Evolutionary conservation across 23 red algal species (phyloP).

Genomic region (Agarophyton chilense): DNA sequence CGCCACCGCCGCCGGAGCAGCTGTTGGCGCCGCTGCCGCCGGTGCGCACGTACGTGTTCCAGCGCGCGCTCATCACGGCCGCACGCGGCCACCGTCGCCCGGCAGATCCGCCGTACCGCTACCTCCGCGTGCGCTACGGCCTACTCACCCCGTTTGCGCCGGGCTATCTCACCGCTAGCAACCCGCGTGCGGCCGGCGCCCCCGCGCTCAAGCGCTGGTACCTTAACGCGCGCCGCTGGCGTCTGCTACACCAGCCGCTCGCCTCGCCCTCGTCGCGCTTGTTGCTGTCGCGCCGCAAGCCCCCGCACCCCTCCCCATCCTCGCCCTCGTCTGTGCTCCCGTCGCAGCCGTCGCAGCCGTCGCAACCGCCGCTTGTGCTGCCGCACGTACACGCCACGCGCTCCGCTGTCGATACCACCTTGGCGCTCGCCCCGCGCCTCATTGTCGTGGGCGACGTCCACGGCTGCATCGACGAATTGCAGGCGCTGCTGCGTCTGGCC

Average conservation of each 20-base stretch:
- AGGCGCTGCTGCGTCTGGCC: conserved; percentile 79
- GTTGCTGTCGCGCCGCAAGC: no score
- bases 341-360: neutral
- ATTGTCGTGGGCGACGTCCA: conserved; percentile 98
- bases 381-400: neutral
- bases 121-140: conserved; percentile 18
- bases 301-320: no score
- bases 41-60: conserved; percentile 41
- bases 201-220: conserved; percentile 59
- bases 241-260: conserved; percentile 26
- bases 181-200: conserved; percentile 38
- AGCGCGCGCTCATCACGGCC: conserved; percentile 27
- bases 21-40: neutral
- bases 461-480: conserved; percentile 92
- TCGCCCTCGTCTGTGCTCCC: conserved; percentile 51
- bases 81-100: neutral
- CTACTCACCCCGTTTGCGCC: conserved; percentile 23
- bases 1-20: neutral
- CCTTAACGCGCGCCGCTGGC: conserved; percentile 54
- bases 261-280: no score
- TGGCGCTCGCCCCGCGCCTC: conserved; percentile 77
- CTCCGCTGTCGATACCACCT: neutral
- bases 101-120: conserved; percentile 60
- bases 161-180: conserved; percentile 1
- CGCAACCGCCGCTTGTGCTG: neutral